Base-by-base conservation (phyloP, 345 rosid genomes). In the Eucalyptus rudis region DNA sequence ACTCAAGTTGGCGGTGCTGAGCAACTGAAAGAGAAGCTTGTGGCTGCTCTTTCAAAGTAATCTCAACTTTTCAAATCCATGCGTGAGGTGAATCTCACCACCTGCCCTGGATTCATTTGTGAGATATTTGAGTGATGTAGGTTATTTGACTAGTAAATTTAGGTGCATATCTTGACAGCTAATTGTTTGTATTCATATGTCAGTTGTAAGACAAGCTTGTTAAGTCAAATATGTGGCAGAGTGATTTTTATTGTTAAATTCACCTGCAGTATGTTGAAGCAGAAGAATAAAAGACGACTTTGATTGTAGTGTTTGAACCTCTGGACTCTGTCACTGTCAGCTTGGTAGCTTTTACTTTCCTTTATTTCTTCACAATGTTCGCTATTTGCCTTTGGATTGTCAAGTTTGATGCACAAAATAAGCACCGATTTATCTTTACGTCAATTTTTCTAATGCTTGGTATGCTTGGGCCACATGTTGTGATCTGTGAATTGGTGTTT, bases 11-110 rank as follows among this genome's bases (percentile, higher is more conserved):
- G 97, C 64, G 94, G 91, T 87, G 96, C 98, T 7, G 98, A 95
- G 91, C 97, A 96, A 90, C 89, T 98, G 91, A 98, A 95, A 93
- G 96, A 96, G 91, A 94, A 96, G 95, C 96, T 98, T 58, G 89
- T 92, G 64, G 93, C 96, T 13, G 93, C 96, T 68, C 89, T 98
- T 52, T 86, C 94, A 5, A 93, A 94, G 89, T 95, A 93, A 93
- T 83, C 44, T 71, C n/a, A 22, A 80, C 47, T 68, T 36, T 45
- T 59, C 13, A 76, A 54, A 86, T 43, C 62, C 27, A 81, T 58
- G 56, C 7, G 36, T 45, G 64, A 40, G 52, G 45, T 51, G 24
- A 36, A 88, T 51, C 86, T 87, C 20, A 25, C 47, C 84, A 76
- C 84, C 84, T 76, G 84, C 47, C 47, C 47, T 36, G 84, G 47